These are phyloP conservation scores for Aeschynomene evenia DNA, from an alignment of 306 rosid genomes.

Conservation along the genomic window DNA sequence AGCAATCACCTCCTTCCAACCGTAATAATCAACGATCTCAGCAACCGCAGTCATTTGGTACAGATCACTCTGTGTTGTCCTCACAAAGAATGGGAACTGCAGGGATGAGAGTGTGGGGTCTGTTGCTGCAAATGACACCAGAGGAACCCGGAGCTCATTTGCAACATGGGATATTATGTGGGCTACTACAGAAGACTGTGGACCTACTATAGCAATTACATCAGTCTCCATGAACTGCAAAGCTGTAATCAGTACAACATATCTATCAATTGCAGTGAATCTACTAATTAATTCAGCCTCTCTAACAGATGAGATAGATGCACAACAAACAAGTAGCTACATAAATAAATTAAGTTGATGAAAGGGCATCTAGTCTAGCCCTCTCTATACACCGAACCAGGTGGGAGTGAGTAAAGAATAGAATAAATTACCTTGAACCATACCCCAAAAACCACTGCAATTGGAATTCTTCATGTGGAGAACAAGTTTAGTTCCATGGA, in stretches of 20 bases:
- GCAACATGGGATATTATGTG: constrained; percentile 84
- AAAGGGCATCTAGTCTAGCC: too few relatives aligned
- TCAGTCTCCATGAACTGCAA: constrained; percentile 86
- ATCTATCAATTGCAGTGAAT: neutral
- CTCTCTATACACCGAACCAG: too few relatives aligned
- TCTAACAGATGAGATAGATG: neutral
- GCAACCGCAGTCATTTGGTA: constrained; percentile 89
- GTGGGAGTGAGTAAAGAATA: neutral
- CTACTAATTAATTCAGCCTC: neutral
- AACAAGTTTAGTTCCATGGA: constrained; percentile 54
- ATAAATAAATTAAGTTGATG: neutral
- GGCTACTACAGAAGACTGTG: constrained; percentile 93
- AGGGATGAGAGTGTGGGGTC: constrained; percentile 87
- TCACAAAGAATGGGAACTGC: constrained; percentile 81
- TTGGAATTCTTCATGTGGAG: constrained; percentile 53
- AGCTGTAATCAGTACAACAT: constrained; percentile 51
- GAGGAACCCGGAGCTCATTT: constrained; percentile 82
- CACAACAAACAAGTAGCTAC: neutral
- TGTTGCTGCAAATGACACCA: constrained; percentile 86
- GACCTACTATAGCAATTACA: constrained; percentile 75
- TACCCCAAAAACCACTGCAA: constrained; percentile 82
- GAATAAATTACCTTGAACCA: constrained; percentile 63
- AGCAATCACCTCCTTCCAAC: constrained; percentile 81
- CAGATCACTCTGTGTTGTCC: constrained; percentile 75
- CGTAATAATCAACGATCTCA: constrained; percentile 65